Percentiles rank a stretch among this genome's conserved stretches.
phyloP scores from a whole-genome alignment of 164 flowering plant species.

The Sextonia rubra region DNA sequence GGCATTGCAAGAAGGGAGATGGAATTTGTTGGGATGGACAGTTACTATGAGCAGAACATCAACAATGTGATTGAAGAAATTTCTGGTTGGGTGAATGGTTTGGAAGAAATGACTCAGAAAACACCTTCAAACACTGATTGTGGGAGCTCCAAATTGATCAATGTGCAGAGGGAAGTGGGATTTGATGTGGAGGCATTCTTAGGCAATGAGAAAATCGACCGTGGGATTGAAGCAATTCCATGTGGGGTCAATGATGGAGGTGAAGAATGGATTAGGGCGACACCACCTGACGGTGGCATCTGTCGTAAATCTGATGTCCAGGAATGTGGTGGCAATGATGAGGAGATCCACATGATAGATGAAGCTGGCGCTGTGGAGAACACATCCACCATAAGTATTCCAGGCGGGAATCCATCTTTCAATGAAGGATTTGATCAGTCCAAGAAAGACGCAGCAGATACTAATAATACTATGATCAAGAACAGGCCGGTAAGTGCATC shows the following conservation, averaged over 20 bases:
- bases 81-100: not conserved
- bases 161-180: no score
- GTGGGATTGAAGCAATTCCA: not conserved
- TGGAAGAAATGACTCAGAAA: no score
- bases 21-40: not conserved
- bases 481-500: not conserved
- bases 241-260: not conserved
- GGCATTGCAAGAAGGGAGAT: not conserved
- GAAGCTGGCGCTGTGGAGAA: not conserved
- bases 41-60: not conserved
- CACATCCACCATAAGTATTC: not conserved
- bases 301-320: constrained; percentile 5
- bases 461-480: not conserved
- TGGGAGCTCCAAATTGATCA: no score
- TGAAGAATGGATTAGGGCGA: constrained; percentile 23
- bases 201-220: not conserved
- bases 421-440: not conserved
- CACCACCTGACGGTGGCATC: constrained; percentile 32
- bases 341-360: not conserved
- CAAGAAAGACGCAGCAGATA: not conserved
- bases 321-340: not conserved
- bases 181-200: not conserved
- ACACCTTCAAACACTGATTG: no score
- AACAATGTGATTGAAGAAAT: not conserved
- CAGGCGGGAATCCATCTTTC: not conserved